Evolutionary conservation across 2,329 filamentous ascomycete genomes (phyloP), one percentile per base, ranked within the genome.

Genomic region (Balansia obtecta): DNA sequence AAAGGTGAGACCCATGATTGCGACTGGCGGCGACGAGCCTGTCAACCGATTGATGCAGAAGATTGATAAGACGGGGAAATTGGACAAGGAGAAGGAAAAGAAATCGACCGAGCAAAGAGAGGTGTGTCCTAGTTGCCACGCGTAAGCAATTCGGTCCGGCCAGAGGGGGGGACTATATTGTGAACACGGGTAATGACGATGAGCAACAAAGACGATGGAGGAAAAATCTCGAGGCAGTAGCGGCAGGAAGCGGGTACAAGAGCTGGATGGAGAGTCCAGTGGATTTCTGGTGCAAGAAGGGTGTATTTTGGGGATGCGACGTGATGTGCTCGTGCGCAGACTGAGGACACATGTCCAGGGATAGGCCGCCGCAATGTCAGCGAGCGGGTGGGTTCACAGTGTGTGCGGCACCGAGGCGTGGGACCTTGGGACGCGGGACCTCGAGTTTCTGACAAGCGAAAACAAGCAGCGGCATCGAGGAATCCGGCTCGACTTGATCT

Each of bases 1-100:
- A 76, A 97, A 88, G 69, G 86, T 83, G 73, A 97, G 81, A 94
- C 93, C 93, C 93, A 98, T 98, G 73, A 73, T 90, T 76, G 79
- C 78, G 77, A 72, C 69, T 65, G 61, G 53, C 52, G 63, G 63
- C 65, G 62, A 58, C 59, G 58, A 58, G 63, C 60, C 64, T 56
- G 48, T 46, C 33, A 50, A 50, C 39, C 34, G 44, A 42, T 51
- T 54, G 51, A 55, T 48, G 52, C 50, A 50, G 48, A 52, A 52
- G 46, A 53, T 48, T 46, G 34, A 48, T 52, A 51, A 40, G 45
- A 49, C 18, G 39, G 42, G 46, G 46, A 46, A 46, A 50, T 49
- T 43, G 34, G 37, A 49, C 46, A 48, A 49, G 52, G 54, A 55
- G 51, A 56, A 56, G 53, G 53, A 52, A 51, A 45, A 30, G 37